Evolutionary conservation across 75 land plant species (phyloP).

Genomic region (Isoetes taiwanensis): DNA sequence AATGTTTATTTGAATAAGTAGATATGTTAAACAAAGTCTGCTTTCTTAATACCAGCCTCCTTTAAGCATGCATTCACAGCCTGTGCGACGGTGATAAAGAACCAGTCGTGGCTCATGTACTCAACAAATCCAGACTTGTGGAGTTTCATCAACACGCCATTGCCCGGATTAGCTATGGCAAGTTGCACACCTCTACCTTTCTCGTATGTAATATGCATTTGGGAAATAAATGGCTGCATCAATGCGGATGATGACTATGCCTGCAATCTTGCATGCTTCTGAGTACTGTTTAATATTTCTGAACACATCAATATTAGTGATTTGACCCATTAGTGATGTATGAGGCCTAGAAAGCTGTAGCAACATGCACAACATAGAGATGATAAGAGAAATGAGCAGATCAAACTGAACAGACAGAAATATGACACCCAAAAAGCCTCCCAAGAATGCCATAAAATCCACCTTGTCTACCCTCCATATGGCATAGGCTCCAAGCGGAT

Average conservation of each 20-base stretch:
- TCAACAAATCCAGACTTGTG: no score
- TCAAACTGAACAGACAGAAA: not conserved
- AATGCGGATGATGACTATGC: not conserved
- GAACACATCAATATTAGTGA: not conserved
- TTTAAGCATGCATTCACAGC: no score
- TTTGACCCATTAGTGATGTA: not conserved
- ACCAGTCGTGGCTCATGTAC: no score
- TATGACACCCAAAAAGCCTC: not conserved
- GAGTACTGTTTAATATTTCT: not conserved
- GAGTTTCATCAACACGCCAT: no score
- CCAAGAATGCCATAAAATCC: not conserved
- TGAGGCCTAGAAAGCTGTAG: constrained; percentile 2
- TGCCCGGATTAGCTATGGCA: no score
- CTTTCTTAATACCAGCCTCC: no score
- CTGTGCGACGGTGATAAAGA: no score
- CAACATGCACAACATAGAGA: not conserved
- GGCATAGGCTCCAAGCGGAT: constrained; percentile 2
- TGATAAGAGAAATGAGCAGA: not conserved
- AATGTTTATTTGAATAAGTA: no score
- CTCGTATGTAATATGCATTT: not conserved
- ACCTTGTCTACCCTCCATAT: constrained; percentile 3
- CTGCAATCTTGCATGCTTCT: not conserved
- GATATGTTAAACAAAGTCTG: no score
- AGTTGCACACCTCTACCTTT: not conserved
- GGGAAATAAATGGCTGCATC: constrained; percentile 4